phyloP scores from a whole-genome alignment of 345 rosid genomes.

The Aquilaria yunnanensis region DNA sequence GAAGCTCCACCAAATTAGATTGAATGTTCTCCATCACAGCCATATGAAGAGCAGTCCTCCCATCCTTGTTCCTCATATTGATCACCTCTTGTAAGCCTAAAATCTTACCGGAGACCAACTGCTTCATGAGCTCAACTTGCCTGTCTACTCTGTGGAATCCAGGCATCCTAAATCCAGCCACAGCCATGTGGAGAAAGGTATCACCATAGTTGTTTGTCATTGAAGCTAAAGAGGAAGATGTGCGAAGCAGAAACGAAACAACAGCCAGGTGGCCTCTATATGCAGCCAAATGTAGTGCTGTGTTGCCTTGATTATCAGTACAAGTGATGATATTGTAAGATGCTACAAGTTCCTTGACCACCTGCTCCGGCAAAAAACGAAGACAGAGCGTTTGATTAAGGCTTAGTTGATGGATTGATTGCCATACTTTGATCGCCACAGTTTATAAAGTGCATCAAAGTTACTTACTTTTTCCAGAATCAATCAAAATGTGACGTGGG shows the following conservation, averaged over 20 bases:
- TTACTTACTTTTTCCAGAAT: no score
- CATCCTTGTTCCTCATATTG: constrained; percentile 59
- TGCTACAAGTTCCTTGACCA: constrained; percentile 55
- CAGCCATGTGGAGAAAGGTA: constrained; percentile 85
- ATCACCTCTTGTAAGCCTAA: constrained; percentile 39
- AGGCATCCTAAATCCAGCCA: constrained; percentile 61
- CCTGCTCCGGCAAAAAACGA: constrained; percentile 28
- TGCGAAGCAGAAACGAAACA: constrained; percentile 41
- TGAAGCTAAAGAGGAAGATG: constrained; percentile 41
- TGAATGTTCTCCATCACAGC: constrained; percentile 71
- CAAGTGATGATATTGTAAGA: constrained; percentile 39
- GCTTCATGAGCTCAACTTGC: constrained; percentile 69
- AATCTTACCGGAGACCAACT: constrained; percentile 32
- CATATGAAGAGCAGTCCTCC: constrained; percentile 74
- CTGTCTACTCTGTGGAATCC: constrained; percentile 72
- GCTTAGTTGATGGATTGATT: no score
- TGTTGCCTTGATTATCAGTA: constrained; percentile 66
- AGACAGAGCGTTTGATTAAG: no score
- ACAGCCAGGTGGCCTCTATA: constrained; percentile 64
- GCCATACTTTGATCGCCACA: no score
- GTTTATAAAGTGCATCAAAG: no score
- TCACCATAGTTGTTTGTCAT: constrained; percentile 52
- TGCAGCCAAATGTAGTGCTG: constrained; percentile 81
- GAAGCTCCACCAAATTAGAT: constrained; percentile 54
- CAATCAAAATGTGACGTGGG: no score